Base-by-base conservation (phyloP, 2,329 filamentous ascomycete species). In the Ceratocystis cubensis region DNA sequence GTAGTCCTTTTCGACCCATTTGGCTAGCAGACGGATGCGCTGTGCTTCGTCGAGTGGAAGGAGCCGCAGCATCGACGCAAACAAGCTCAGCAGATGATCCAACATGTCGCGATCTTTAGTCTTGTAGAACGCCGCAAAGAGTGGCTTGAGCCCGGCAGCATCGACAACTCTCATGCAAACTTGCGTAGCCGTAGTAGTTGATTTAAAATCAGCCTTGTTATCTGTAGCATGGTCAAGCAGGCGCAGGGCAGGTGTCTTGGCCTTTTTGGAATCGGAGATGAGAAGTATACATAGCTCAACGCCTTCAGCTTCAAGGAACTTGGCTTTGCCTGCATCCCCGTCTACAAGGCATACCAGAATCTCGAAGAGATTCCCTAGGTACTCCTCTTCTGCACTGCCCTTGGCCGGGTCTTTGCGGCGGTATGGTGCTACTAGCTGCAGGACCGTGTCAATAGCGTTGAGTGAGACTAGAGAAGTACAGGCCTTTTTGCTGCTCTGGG, bases 1-100 rank as follows among this genome's bases (percentile, higher is more conserved):
- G 74, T 95, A 96, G 70, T 96, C 86, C 73, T 91, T 96, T 75
- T 99, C 94, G 20, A 96, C 88, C 72, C 97, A 97, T 73, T 99
- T 99, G 61, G 92, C 93, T 3, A 97, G 81, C 0, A 88, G 83
- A 3, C 94, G 84, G 71, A 97, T 95, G 5, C 94, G 84, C 41
- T 86, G 81, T 0, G 89, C 80, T 1, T 89, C 91, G 41, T 90
- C 84, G 17, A 85, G 88, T 0, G 92, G 91, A 1, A 99, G 76
- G 3, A 87, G 81, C 28, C 91, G 86, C 0, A 99, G 80, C 74
- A 99, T 82, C 0, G 88, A 89, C 0, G 89, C 84, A 69, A 97
- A 91, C 8, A 97, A 88, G 7, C 89, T 87, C 5, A 97, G 79
- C 0, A 97, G 78, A 73, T 96, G 92, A 72, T 96, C 91, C 0